Conservation (phyloP, 73 alveolate species). For the Paramecium sonneborni region DNA sequence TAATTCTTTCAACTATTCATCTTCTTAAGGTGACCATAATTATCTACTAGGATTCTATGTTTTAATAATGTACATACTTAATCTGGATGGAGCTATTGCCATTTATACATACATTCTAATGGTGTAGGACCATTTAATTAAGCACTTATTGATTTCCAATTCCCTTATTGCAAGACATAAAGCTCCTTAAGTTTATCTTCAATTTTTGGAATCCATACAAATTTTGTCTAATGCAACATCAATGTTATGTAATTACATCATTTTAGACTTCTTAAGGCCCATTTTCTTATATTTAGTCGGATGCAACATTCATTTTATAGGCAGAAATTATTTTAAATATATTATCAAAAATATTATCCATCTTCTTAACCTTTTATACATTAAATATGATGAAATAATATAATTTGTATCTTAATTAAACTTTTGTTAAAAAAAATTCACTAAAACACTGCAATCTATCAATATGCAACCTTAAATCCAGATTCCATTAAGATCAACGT, state of each 20-base stretch:
- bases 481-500: not conserved
- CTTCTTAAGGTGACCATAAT: slow-evolving; percentile 47
- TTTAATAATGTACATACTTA: not conserved
- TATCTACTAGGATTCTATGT: not conserved
- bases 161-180: not conserved
- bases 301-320: not conserved
- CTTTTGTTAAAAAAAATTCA: not conserved
- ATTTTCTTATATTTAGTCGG: not conserved
- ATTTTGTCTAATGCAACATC: not conserved
- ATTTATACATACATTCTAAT: not conserved
- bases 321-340: not conserved
- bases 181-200: slow-evolving; percentile 3
- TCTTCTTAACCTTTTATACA: not conserved
- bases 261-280: not conserved
- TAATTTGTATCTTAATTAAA: not conserved
- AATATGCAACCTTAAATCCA: not conserved
- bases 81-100: slow-evolving; percentile 51
- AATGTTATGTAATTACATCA: not conserved
- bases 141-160: slow-evolving; percentile 1
- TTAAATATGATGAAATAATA: not conserved
- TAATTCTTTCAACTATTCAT: slow-evolving; percentile 10
- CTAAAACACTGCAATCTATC: not conserved
- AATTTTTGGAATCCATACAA: not conserved
- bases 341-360: slow-evolving; percentile 8
- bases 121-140: not conserved